phyloP scores from a whole-genome alignment of 2,329 filamentous ascomycete species.

The Cordyceps cateniannulata region DNA sequence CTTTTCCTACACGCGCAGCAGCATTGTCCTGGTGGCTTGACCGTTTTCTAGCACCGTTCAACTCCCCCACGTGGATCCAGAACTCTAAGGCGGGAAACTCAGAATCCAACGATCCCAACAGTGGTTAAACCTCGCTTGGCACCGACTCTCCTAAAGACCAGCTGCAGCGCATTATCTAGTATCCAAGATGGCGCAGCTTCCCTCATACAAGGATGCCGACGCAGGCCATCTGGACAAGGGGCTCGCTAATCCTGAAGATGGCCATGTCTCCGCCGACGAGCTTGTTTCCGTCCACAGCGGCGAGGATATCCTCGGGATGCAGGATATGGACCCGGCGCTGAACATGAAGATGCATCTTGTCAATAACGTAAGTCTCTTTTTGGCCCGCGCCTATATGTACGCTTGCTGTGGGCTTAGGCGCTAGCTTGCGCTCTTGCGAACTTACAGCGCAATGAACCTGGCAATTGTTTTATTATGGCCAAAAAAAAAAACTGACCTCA shows the following conservation, averaged over 20 bases:
- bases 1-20: not conserved
- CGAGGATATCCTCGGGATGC: constrained; percentile 48
- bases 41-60: not conserved
- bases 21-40: not conserved
- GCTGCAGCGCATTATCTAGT: not conserved
- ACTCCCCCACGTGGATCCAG: constrained; percentile 3
- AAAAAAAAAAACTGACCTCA: not conserved
- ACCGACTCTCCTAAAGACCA: not conserved
- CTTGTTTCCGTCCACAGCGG: constrained; percentile 18
- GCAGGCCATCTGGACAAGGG: constrained; percentile 3
- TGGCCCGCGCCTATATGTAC: not conserved
- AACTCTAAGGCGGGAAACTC: not conserved
- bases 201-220: constrained; percentile 2
- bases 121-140: not conserved
- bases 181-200: constrained; percentile 3
- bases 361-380: constrained; percentile 48
- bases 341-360: constrained; percentile 63
- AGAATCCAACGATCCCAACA: not conserved
- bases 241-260: constrained; percentile 5
- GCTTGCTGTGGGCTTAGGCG: not conserved
- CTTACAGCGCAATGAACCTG: not conserved
- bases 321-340: constrained; percentile 55
- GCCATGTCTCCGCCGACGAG: not conserved
- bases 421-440: not conserved
- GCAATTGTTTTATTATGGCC: not conserved